These are phyloP conservation scores for Diplosphaera chodatii DNA, from an alignment of 139 green algal genomes.

Conservation along the genomic window DNA sequence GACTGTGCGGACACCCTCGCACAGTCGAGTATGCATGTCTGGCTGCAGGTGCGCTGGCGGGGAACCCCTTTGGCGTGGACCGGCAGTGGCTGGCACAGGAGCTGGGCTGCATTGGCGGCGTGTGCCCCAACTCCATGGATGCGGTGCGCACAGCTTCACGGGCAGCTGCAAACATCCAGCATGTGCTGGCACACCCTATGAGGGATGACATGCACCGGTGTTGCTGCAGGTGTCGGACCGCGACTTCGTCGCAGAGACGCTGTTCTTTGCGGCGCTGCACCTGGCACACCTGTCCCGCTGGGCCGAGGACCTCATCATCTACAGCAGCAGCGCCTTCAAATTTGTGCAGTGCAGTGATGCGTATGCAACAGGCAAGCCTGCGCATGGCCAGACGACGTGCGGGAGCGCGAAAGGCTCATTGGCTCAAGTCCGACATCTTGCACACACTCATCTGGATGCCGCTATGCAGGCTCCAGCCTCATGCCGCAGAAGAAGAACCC, in stretches of 20 bases:
- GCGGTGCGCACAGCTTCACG: too few species aligned
- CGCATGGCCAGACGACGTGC: too few species aligned
- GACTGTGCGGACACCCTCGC: too few species aligned
- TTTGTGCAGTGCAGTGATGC: slow-evolving; percentile 91
- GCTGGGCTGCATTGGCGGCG: slow-evolving; percentile 64
- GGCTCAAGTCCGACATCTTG: too few species aligned
- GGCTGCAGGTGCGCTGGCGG: slow-evolving; percentile 79
- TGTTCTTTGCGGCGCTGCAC: slow-evolving; percentile 79
- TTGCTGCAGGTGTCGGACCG: slow-evolving; percentile 60
- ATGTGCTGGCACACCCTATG: too few species aligned
- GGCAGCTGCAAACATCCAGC: too few species aligned
- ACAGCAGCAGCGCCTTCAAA: slow-evolving; percentile 77
- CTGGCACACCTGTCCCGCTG: slow-evolving; percentile 84
- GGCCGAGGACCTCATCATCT: slow-evolving; percentile 97
- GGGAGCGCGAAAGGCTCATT: too few species aligned
- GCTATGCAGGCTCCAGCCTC: slow-evolving; percentile 77
- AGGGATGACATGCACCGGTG: too few species aligned
- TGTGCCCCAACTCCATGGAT: slow-evolving; percentile 95
- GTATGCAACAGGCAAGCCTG: slow-evolving; percentile 90
- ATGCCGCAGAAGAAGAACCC: slow-evolving; percentile 99
- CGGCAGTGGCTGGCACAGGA: slow-evolving; percentile 60
- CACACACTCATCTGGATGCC: too few species aligned
- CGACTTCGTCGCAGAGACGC: slow-evolving; percentile 89
- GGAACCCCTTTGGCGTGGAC: slow-evolving; percentile 95
- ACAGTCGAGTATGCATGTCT: too few species aligned